Evolutionary conservation across 2,329 filamentous ascomycete genomes (phyloP), one percentile per base, ranked within the genome.

Genomic region (Fusarium sp.): DNA sequence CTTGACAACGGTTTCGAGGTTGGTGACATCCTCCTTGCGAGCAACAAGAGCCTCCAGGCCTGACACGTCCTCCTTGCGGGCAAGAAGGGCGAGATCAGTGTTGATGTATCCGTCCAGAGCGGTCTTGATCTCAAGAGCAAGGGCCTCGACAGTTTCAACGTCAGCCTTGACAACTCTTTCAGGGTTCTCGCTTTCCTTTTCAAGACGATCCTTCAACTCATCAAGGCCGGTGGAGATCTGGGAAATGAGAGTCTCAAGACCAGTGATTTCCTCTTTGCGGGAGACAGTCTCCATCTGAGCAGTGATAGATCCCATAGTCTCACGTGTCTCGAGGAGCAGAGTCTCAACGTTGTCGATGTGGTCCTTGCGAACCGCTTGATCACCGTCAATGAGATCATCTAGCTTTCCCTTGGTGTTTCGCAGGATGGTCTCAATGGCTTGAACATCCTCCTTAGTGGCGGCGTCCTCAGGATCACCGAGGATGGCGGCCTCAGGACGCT

Each of bases 391-490:
- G 22, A 90, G 82, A 68, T 97, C 95, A 68, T 98, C 96, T 11
- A 98, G 86, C 56, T 94, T 94, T 6, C 92, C 91, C 81, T 98
- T 98, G 35, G 95, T 95, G 80, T 97, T 98, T 47, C 93, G 91
- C 14, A 98, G 87, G 58, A 98, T 91, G 0, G 93, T 97, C 82
- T 98, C 96, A 68, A 98, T 95, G 12, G 95, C 95, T 70, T 96
- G 91, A 0, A 95, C 94, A 76, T 98, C 95, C 74, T 98, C 95
- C 80, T 94, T 85, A 80, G 75, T 87, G 77, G 76, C 87, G 78
- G 68, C 84, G 66, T 87, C 84, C 6, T 77, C 76, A 15, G 66
- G 74, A 12, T 71, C 68, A 10, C 68, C 65, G 4, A 57, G 66
- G 10, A 43, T 38, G 22, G 37, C 22, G 50, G 67, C 69, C 6